Percentiles rank a stretch among this genome's conserved stretches.
These are phyloP conservation scores for Xylariaceae sp. DNA, from an alignment of 2,329 filamentous ascomycete species.

Conservation along the genomic window DNA sequence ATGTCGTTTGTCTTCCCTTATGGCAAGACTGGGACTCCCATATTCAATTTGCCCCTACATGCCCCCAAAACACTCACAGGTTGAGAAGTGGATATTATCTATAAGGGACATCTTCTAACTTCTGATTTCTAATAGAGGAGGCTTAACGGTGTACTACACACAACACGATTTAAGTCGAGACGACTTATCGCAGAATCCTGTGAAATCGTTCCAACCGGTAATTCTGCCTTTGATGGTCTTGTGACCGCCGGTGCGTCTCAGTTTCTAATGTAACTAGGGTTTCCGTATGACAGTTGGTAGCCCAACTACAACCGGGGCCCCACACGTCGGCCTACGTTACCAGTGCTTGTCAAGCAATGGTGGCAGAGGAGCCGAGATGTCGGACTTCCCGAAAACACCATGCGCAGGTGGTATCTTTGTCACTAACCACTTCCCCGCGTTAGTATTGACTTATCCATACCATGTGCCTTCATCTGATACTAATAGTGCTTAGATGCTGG, in stretches of 20 bases:
- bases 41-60: too few species aligned
- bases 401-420: conserved; percentile 49
- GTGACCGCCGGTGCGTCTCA: neutral
- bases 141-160: conserved; percentile 39
- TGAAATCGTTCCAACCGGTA: conserved; percentile 49
- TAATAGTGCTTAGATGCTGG: conserved; percentile 29
- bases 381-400: conserved; percentile 45
- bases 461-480: neutral
- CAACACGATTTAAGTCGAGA: conserved; percentile 34
- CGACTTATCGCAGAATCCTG: conserved; percentile 38
- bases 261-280: conserved; percentile 36
- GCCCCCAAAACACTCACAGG: too few species aligned
- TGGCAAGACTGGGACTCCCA: too few species aligned
- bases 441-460: conserved; percentile 15
- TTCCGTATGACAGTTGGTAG: conserved; percentile 53
- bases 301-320: conserved; percentile 27
- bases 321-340: conserved; percentile 46
- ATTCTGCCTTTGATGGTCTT: neutral
- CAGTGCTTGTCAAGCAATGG: conserved; percentile 45
- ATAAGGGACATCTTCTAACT: too few species aligned
- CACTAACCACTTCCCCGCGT: conserved; percentile 46
- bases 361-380: conserved; percentile 44
- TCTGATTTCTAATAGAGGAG: too few species aligned
- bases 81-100: too few species aligned
- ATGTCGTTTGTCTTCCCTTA: too few species aligned